Base-by-base conservation (phyloP, 306 rosid genomes). In the Hylodesmum podocarpum region DNA sequence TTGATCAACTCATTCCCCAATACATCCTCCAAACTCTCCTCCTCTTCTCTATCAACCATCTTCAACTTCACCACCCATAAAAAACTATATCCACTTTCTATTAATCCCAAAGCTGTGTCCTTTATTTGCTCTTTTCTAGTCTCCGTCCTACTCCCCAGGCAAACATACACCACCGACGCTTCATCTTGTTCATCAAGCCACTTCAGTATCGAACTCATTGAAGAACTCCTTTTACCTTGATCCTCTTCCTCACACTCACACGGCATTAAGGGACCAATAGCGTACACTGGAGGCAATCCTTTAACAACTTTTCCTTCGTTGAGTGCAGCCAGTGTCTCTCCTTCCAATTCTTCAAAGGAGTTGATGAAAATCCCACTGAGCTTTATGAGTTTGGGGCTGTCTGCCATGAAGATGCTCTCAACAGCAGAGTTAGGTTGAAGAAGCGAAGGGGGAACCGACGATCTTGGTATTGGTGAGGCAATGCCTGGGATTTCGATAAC, bases 131-230 rank as follows among this genome's bases (percentile, higher is more conserved):
- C 70, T 28, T 77, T 62, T 1, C 61, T 71, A 19, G 67, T 55
- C 27, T 84, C 78, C 1, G 84, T 86, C 41, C 65, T 73, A 59
- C 85, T 89, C 0, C 88, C 91, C 14, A 87, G 85, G 81, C 86
- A 44, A 5, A 70, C 82, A 6, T 57, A 84, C 14, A 86, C 86
- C 1, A 89, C 93, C 2, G 90, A 86, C 4, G 54, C 82, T 1
- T 22, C 59, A 4, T 77, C 75, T 41, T 78, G 82, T 1, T 44
- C 31, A n/a, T 88, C 80, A 4, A 88, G 76, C 88, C 90, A 88
- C 58, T 77, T 16, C 61, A 65, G 24, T 16, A 24, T 31, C 9
- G 66, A 5, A 16, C 1, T n/a, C n/a, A 7, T 5, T 12, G 36
- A 55, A 3, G 36, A 55, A 3, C 21, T 0, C 12, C 27, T 1